phyloP scores from a whole-genome alignment of 1,284 basidiomycete species.

The Macrocybe sp. region DNA sequence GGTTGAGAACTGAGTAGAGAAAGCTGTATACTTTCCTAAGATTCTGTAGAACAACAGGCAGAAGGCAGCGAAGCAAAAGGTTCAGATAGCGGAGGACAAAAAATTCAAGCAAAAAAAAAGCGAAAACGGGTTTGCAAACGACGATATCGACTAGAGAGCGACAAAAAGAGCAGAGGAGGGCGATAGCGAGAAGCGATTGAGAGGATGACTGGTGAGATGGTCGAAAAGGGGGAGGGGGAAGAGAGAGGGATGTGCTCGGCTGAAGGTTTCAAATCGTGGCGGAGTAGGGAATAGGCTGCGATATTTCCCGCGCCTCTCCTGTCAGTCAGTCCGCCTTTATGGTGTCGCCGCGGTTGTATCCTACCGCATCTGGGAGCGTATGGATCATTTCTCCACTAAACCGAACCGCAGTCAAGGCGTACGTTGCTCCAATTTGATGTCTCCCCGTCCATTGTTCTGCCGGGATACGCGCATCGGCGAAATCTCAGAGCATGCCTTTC shows the following conservation, averaged over 20 bases:
- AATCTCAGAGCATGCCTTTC: slow-evolving; percentile 11
- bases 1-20: slow-evolving; percentile 7
- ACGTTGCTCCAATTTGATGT: background rate
- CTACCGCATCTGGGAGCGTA: background rate
- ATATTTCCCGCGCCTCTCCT: slow-evolving; percentile 31
- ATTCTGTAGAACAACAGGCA: slow-evolving; percentile 16
- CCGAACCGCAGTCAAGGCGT: background rate
- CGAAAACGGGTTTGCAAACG: slow-evolving; percentile 26
- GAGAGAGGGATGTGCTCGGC: slow-evolving; percentile 15
- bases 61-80: slow-evolving; percentile 21
- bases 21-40: slow-evolving; percentile 14
- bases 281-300: slow-evolving; percentile 25
- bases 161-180: slow-evolving; percentile 24
- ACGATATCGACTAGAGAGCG: slow-evolving; percentile 31
- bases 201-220: slow-evolving; percentile 11
- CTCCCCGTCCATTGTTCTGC: slow-evolving; percentile 23
- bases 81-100: slow-evolving; percentile 21
- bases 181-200: slow-evolving; percentile 24
- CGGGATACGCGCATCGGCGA: slow-evolving; percentile 4
- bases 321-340: slow-evolving; percentile 12
- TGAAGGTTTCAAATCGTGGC: slow-evolving; percentile 30
- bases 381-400: background rate
- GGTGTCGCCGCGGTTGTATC: too few relatives aligned
- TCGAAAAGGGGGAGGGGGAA: slow-evolving; percentile 12
- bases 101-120: slow-evolving; percentile 19